A percentile compares a stretch with the other conserved stretches of the same genome.
Evolutionary conservation across 305 asterid species (phyloP).

Genomic region (Fraxinus nigra): DNA sequence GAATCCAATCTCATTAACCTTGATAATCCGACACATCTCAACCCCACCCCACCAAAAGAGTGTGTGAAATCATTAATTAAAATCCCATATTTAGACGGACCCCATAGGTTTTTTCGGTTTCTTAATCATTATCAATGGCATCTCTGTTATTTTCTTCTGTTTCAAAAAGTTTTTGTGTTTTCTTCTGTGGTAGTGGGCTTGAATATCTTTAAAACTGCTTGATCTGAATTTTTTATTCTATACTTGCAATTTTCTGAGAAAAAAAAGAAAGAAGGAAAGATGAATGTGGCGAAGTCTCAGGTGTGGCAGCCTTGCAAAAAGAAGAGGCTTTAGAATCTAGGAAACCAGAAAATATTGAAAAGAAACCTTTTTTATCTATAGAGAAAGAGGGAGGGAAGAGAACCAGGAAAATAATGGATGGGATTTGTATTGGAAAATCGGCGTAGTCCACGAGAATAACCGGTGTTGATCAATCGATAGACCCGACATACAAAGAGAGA

Average conservation of each 20-base stretch:
- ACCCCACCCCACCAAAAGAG: neutral
- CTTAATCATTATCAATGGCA: neutral
- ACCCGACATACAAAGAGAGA: neutral
- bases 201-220: neutral
- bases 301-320: slow-evolving; percentile 99
- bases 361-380: slow-evolving; percentile 1
- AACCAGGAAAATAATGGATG: neutral
- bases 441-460: neutral
- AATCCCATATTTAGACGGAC: neutral
- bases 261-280: slow-evolving; percentile 26
- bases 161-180: neutral
- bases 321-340: slow-evolving; percentile 61
- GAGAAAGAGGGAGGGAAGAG: neutral
- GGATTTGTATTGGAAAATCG: neutral
- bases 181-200: neutral
- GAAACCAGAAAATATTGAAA: neutral
- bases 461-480: slow-evolving; percentile 7
- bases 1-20: neutral
- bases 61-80: neutral
- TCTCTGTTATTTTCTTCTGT: neutral
- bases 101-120: neutral
- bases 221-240: neutral
- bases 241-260: neutral
- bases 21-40: neutral
- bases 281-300: slow-evolving; percentile 75